A percentile compares a stretch with the other conserved stretches of the same genome.
Conservation (phyloP, 2,329 filamentous ascomycete genomes). For the Emmonsiellopsis sp. region DNA sequence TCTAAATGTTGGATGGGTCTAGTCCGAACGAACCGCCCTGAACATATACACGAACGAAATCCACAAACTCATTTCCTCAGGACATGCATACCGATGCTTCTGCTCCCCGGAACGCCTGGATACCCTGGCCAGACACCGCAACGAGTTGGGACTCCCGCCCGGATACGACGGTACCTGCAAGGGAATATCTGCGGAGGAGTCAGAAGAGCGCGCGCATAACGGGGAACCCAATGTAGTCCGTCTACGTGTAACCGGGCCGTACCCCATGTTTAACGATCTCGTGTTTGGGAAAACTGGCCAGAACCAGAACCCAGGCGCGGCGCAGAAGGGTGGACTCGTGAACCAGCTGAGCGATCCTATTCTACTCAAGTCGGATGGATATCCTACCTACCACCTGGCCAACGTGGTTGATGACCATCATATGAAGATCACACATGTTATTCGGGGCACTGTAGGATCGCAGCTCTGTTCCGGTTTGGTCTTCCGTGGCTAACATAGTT, state of each 20-base stretch:
- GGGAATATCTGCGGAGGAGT: constrained; percentile 55
- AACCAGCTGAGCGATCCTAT: constrained; percentile 68
- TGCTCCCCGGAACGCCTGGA: constrained; percentile 66
- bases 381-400: constrained; percentile 92
- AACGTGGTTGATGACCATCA: constrained; percentile 94
- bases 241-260: constrained; percentile 55
- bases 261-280: constrained; percentile 61
- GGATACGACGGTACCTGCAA: constrained; percentile 67
- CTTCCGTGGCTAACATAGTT: not conserved
- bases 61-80: constrained; percentile 56
- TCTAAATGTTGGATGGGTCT: not conserved
- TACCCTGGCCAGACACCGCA: constrained; percentile 53
- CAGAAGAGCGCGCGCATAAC: constrained; percentile 56
- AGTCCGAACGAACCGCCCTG: constrained; percentile 68
- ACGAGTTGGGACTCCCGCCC: constrained; percentile 47
- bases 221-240: constrained; percentile 70
- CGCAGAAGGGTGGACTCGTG: constrained; percentile 32
- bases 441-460: constrained; percentile 62
- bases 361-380: constrained; percentile 80
- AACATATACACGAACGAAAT: constrained; percentile 58
- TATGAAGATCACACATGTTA: constrained; percentile 93
- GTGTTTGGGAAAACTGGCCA: constrained; percentile 59
- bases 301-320: constrained; percentile 28
- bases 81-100: constrained; percentile 86
- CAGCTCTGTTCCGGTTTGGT: not conserved